Evolutionary conservation across 768 basidiomycete genomes (phyloP).

Genomic region (Strobilomyces dryophilus): DNA sequence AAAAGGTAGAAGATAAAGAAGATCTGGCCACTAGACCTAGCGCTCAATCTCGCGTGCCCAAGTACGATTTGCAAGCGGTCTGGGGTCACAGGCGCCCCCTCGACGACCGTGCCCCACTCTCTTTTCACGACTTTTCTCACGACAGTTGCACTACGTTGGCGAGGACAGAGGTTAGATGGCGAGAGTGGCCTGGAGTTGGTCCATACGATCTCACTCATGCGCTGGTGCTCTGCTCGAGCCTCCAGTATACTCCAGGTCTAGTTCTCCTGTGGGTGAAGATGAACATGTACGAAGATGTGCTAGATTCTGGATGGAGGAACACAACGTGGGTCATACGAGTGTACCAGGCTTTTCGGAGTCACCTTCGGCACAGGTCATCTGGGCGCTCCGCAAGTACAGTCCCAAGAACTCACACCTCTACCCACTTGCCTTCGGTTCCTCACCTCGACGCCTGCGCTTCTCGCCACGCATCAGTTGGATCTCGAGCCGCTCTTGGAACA

Average conservation of each 20-base stretch:
- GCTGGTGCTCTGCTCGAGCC: conserved; percentile 88
- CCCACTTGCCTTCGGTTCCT: conserved; percentile 85
- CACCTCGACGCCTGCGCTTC: conserved; percentile 72
- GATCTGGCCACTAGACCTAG: conserved; percentile 23
- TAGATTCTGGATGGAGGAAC: conserved; percentile 89
- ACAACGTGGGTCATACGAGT: conserved; percentile 24
- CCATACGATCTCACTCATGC: too few relatives aligned
- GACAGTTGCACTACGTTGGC: conserved; percentile 72
- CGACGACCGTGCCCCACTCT: conserved; percentile 74
- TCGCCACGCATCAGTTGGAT: conserved; percentile 67
- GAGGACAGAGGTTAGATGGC: conserved; percentile 67
- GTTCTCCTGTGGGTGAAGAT: conserved; percentile 89
- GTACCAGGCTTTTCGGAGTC: conserved; percentile 25
- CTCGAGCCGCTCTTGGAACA: conserved; percentile 67
- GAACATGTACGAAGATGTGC: conserved; percentile 94
- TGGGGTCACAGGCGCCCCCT: conserved; percentile 29
- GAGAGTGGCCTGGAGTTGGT: conserved; percentile 8
- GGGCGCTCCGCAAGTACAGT: conserved; percentile 73
- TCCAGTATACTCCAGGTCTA: conserved; percentile 76
- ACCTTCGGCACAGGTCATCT: conserved; percentile 49
- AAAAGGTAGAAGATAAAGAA: conserved; percentile 15
- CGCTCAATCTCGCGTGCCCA: conserved; percentile 10
- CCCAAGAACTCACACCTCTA: conserved; percentile 70
- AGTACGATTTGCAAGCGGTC: conserved; percentile 4
- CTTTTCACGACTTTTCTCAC: conserved; percentile 88